Evolutionary conservation across 805 yeast genomes (phyloP), one percentile per base, ranked within the genome.

Genomic region (Ogataea paradorogensis): DNA sequence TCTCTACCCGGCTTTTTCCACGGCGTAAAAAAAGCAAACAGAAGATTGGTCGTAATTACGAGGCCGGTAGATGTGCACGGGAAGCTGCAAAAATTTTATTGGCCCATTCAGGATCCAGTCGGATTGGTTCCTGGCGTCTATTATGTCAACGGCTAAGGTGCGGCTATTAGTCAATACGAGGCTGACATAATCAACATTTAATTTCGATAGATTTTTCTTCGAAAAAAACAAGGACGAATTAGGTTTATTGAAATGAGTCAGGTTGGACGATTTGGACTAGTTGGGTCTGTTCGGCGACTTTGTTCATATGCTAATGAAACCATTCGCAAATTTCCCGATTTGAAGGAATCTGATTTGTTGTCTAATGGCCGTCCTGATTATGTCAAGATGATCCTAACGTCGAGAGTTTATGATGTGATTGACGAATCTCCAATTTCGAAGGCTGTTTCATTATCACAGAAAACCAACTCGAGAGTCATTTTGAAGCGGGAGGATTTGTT

Each of bases 401-500:
- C 97, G 2, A 71, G 96, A 43, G 98, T 93, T 2, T 95, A 95
- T 62, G 99, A 95, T 55, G 96, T 88, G 9, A 83, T 93, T 28
- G 82, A 85, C 31, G 98, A 93, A 48, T 80, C 96, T 0, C 97
- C 98, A 5, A 69, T 89, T 27, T 75, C 86, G 1, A 68, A 71
- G 26, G 98, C 95, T 0, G 75, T 78, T 9, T 79, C 83, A 20
- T 69, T 93, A 33, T 81, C 93, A 1, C 82, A 80, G 34, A 81
- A 78, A 55, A 69, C 81, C n/a, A 85, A 84, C 36, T 72, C 95
- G 31, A 82, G 82, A 28, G 81, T 95, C 11, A 70, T 74, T 42
- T 68, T 93, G 50, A 93, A 93, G 58, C 76, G 99, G 51, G 99
- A 93, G 59, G 99, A 95, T 58, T 70, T 89, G 26, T 73, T 88